Conservation (phyloP, 2,329 filamentous ascomycete species). For the Aspergillus sp. region DNA sequence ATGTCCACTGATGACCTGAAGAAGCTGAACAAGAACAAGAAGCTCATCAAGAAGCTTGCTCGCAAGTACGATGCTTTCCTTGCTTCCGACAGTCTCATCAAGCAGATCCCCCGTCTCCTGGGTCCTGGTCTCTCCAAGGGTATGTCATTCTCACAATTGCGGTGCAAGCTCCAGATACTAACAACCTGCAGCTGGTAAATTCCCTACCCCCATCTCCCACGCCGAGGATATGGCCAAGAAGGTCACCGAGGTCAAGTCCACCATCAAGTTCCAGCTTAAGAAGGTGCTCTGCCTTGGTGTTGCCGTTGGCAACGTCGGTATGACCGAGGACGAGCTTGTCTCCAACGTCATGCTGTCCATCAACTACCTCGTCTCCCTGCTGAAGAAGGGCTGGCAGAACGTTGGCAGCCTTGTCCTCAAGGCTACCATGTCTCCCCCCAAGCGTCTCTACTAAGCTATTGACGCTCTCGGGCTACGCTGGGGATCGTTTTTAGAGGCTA, state of each 20-base stretch:
- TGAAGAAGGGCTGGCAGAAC: constrained; percentile 99
- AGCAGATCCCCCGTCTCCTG: constrained; percentile 99
- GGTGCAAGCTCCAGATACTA: constrained; percentile 16
- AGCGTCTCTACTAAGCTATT: constrained; percentile 83
- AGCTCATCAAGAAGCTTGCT: constrained; percentile 99
- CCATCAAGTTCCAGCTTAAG: constrained; percentile 99
- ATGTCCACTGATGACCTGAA: constrained; percentile 99
- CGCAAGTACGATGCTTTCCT: constrained; percentile 99
- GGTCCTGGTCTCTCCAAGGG: constrained; percentile 97
- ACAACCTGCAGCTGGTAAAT: constrained; percentile 79
- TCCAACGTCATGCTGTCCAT: constrained; percentile 99
- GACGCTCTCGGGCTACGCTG: constrained; percentile 26
- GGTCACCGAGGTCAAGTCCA: constrained; percentile 99
- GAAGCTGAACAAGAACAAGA: constrained; percentile 99
- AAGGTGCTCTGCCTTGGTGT: constrained; percentile 99
- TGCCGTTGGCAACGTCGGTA: constrained; percentile 96
- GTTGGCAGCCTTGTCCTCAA: constrained; percentile 99
- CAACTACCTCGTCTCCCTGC: constrained; percentile 98
- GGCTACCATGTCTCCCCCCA: constrained; percentile 98
- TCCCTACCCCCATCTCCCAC: constrained; percentile 98
- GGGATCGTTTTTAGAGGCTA: constrained; percentile 19
- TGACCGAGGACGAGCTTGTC: constrained; percentile 93
- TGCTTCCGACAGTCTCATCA: constrained; percentile 95
- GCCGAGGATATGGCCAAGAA: constrained; percentile 87
- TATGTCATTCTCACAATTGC: constrained; percentile 42